phyloP scores from a whole-genome alignment of 352 stramenopile species.

The Phytophthora syringae region DNA sequence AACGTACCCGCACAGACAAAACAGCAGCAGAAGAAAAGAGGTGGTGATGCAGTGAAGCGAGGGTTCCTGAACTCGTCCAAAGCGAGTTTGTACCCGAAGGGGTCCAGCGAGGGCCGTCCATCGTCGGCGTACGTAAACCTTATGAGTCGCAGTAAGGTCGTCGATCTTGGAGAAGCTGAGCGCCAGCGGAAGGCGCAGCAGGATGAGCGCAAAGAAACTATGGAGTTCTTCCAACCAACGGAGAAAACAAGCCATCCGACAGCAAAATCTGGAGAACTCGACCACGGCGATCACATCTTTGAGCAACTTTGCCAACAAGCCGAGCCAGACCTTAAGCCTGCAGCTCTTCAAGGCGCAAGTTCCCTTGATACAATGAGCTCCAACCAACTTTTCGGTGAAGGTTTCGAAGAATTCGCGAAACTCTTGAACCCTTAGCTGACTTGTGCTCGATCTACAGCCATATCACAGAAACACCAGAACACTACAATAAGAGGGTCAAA shows the following conservation, averaged over 20 bases:
- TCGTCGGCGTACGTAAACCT: conserved; percentile 83
- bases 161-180: conserved; percentile 68
- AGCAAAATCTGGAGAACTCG: conserved; percentile 38
- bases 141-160: conserved; percentile 79
- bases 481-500: conserved; percentile 9
- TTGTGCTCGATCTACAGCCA: neutral
- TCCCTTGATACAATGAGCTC: conserved; percentile 4
- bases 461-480: neutral
- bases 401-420: conserved; percentile 58
- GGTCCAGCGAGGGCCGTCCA: conserved; percentile 69
- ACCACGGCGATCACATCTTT: conserved; percentile 77
- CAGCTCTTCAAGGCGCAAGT: neutral
- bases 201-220: conserved; percentile 30
- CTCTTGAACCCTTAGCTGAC: conserved; percentile 45
- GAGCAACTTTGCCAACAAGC: conserved; percentile 82
- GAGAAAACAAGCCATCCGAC: conserved; percentile 10
- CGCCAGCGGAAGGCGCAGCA: conserved; percentile 43
- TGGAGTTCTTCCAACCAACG: conserved; percentile 35
- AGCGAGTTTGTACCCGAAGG: conserved; percentile 68
- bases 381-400: conserved; percentile 53
- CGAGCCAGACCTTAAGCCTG: conserved; percentile 69
- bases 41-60: conserved; percentile 58
- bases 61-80: conserved; percentile 78
- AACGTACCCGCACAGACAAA: neutral
- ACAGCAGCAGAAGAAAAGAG: conserved; percentile 28